These are phyloP conservation scores for Colletotrichum kahawae DNA, from an alignment of 2,329 filamentous ascomycete species.

Conservation along the genomic window DNA sequence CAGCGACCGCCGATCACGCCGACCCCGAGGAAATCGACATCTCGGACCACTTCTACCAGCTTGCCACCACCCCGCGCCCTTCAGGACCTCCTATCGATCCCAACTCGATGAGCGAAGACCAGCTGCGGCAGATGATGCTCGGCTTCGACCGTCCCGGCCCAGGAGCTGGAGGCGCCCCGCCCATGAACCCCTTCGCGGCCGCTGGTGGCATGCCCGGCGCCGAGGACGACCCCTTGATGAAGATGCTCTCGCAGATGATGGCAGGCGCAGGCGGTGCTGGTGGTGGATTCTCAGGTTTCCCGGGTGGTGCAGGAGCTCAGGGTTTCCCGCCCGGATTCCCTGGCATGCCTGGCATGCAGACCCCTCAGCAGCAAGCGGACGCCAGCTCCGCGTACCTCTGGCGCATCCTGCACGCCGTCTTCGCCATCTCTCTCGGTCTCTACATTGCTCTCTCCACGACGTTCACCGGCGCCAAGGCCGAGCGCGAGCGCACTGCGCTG, in stretches of 20 bases:
- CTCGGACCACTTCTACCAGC: conserved; percentile 73
- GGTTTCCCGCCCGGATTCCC: conserved; percentile 36
- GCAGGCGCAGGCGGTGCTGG: conserved; percentile 38
- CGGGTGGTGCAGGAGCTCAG: conserved; percentile 28
- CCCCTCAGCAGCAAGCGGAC: conserved; percentile 35
- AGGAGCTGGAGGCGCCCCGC: conserved; percentile 24
- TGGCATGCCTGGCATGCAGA: conserved; percentile 32
- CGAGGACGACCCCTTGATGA: conserved; percentile 52
- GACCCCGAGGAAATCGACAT: conserved; percentile 83
- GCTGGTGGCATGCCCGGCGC: conserved; percentile 39
- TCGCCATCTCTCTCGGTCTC: conserved; percentile 71
- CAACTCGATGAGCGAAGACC: conserved; percentile 56
- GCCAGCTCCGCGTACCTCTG: conserved; percentile 57
- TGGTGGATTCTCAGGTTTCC: conserved; percentile 22
- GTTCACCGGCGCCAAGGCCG: conserved; percentile 69
- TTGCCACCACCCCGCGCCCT: conserved; percentile 33
- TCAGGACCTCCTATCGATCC: conserved; percentile 32
- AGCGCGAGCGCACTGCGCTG: conserved; percentile 54
- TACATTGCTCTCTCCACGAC: conserved; percentile 73
- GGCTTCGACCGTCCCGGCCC: conserved; percentile 50
- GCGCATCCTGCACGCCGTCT: conserved; percentile 75
- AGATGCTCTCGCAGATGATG: conserved; percentile 79
- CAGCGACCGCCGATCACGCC: conserved; percentile 42
- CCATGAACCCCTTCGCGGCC: conserved; percentile 27
- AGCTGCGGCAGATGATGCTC: conserved; percentile 69